Percentiles rank a stretch among this genome's conserved stretches.
These are phyloP conservation scores for Sphagnum fallax DNA, from an alignment of 228 moss, liverwort and hornwort species.

Conservation along the genomic window DNA sequence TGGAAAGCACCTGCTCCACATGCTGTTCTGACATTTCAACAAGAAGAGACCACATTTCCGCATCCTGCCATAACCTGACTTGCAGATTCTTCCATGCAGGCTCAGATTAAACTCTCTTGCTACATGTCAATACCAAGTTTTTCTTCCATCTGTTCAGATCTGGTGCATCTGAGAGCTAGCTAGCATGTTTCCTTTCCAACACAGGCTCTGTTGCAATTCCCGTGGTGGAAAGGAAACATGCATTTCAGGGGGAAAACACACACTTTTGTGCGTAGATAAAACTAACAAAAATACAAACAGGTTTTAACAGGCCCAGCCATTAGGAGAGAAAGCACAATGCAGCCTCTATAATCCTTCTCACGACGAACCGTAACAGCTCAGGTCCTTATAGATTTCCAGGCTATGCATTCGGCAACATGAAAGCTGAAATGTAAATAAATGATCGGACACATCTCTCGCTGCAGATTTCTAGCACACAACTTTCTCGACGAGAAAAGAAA, in stretches of 20 bases:
- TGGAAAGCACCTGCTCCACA: slow-evolving; percentile 23
- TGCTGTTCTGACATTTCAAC: slow-evolving; percentile 32
- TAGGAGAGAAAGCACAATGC: no score
- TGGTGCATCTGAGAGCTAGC: background rate
- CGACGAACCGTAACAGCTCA: no score
- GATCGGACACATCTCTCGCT: no score
- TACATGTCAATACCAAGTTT: background rate
- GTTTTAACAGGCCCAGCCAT: no score
- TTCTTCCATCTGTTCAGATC: background rate
- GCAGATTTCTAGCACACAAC: no score
- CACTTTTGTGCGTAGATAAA: no score
- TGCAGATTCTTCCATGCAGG: background rate
- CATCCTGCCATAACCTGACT: slow-evolving; percentile 73
- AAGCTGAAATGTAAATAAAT: no score
- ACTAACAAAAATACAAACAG: no score
- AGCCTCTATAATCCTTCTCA: no score
- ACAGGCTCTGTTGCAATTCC: background rate
- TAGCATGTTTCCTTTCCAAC: background rate
- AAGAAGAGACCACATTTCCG: slow-evolving; percentile 43
- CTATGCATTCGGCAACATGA: no score
- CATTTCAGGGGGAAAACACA: background rate
- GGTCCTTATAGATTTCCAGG: no score
- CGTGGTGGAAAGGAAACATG: background rate
- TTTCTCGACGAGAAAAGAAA: no score
- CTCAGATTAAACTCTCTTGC: background rate